Evolutionary conservation across 1,139 yeast genomes (phyloP), one percentile per base, ranked within the genome.

Genomic region (Oligophagozyma castellii): DNA sequence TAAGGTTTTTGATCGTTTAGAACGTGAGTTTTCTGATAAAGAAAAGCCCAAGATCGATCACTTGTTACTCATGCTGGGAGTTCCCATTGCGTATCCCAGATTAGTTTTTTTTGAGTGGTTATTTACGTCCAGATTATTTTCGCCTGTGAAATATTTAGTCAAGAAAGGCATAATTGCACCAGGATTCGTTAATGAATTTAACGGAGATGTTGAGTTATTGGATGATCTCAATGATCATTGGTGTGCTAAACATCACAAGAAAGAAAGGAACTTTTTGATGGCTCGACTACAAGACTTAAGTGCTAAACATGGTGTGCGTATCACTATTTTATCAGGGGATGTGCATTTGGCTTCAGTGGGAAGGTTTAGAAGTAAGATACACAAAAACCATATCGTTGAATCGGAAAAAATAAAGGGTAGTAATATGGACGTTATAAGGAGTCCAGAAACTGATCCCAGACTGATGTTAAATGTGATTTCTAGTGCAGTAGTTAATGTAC

Each of bases 161-260:
- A 65, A 72, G 34, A 70, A 68, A 37, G 86, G 89, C 3, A 53
- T 78, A 28, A 55, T 79, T 28, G 65, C 67, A 26, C 65, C 68
- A 33, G 86, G 92, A 1, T 57, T 81, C 22, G 83, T 81, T 22
- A 86, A 89, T 48, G 92, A 81, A 42, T 86, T 84, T 48, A 95
- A 84, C 46, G 95, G 95, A 2, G 72, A 78, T 24, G 73, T 86
- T 12, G 96, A 86, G 55, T 71, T 86, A 12, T 64, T 86, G 40
- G 96, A 89, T 48, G 96, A 86, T 51, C 64, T 89, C 50, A 78
- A 84, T 48, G 98, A 86, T 51, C 96, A 89, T 55, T 86, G 96
- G 96, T 84, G 95, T 54, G 78, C 95, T 4, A 66, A 66, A 35
- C 68, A 75, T 51, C 98, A 86, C 47, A 81, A 81, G 51, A 55